Evolutionary conservation across 2,329 filamentous ascomycete genomes (phyloP), one percentile per base, ranked within the genome.

Genomic region (Neofusicoccum sp.): DNA sequence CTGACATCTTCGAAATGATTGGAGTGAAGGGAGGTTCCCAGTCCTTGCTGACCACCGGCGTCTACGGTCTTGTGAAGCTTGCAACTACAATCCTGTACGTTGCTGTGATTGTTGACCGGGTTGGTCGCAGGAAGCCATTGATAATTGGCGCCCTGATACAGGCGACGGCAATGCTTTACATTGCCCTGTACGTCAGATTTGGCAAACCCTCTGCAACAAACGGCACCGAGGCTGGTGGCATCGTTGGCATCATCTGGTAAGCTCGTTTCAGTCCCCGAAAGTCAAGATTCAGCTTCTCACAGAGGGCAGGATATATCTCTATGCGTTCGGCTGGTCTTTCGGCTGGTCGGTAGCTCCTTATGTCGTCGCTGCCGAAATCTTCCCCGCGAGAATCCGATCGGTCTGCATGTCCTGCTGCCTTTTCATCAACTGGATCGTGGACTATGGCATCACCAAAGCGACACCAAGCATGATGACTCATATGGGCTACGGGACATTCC

Each of bases 1-100:
- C 76, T 1, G 71, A 77, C 56, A 78, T 79, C 11, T 79, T 79
- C 48, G 69, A 69, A 6, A 72, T 78, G 69, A 77, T 79, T 28
- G 77, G 77, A 37, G 62, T 67, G 4, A 62, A 56, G 16, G 63
- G 64, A 6, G 83, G 63, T 5, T 65, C 65, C 8, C 56, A 66
- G 29, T 58, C 71, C 4, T 68, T 80, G 1, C 67, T 80, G n/a
- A 76, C 76, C 0, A 78, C 76, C 2, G 77, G 77, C 28, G 66
- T 74, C 16, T 76, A 74, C 52, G 74, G 74, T 6, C 66, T 76
- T n/a, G 73, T 76, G 7, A 76, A 76, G 54, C 64, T 74, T 1
- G 71, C 65, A 6, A 71, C 73, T 2, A 73, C 71, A 1, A 67
- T 76, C 33, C 62, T 76, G 37, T 76, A 75, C 52, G 72, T 75